Conservation (phyloP, 2,329 filamentous ascomycete genomes). For the Scortechinia acanthostroma region DNA sequence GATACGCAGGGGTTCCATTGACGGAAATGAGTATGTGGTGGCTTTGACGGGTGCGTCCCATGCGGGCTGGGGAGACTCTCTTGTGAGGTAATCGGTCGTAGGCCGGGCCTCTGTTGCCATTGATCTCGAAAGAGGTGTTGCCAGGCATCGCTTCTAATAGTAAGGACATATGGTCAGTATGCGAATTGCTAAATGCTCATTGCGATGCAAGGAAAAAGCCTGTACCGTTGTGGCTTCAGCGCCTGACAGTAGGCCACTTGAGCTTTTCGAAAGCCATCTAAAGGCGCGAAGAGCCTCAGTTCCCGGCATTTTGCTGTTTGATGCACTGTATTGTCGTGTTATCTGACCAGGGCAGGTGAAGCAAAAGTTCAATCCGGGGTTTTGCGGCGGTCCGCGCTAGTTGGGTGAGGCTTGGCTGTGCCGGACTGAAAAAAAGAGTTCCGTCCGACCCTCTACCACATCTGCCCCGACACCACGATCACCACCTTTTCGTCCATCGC, state of each 20-base stretch:
- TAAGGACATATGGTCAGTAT: too few relatives aligned
- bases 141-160: conserved; percentile 17
- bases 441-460: background rate
- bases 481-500: background rate
- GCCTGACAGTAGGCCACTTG: background rate
- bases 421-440: too few relatives aligned
- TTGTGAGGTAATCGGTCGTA: background rate
- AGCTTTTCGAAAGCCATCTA: background rate
- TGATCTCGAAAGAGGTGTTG: conserved; percentile 18
- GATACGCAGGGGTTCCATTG: conserved; percentile 47
- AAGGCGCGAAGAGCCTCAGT: background rate
- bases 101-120: conserved; percentile 28
- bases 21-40: conserved; percentile 44
- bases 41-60: background rate
- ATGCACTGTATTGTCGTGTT: too few relatives aligned
- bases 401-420: background rate
- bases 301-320: conserved; percentile 1
- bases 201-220: background rate
- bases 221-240: background rate
- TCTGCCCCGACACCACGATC: background rate
- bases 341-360: too few relatives aligned
- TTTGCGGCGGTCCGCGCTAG: too few relatives aligned
- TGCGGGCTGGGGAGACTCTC: conserved; percentile 3
- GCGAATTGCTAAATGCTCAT: too few relatives aligned
- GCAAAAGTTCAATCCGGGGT: too few relatives aligned